Conservation (phyloP, 1,284 basidiomycete genomes). For the Heterobasidion occidentale region DNA sequence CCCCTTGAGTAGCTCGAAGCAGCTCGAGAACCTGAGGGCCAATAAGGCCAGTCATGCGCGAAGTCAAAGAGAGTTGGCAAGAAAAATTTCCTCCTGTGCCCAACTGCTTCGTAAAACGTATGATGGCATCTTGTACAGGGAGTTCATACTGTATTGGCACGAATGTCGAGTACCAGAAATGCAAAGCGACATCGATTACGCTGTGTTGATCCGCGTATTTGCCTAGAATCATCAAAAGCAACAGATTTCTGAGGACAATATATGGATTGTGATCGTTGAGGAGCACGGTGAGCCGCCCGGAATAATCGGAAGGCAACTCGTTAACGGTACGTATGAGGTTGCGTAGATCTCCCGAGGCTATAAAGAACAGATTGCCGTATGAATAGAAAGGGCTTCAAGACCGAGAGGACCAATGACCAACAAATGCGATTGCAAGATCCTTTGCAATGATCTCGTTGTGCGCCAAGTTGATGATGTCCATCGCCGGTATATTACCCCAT, state of each 20-base stretch:
- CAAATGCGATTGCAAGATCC: conserved; percentile 17
- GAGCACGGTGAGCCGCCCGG: conserved; percentile 23
- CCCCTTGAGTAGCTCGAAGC: background rate
- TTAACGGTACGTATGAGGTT: conserved; percentile 28
- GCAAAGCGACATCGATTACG: conserved; percentile 33
- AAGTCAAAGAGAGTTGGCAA: background rate
- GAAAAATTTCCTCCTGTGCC: background rate
- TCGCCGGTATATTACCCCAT: conserved; percentile 26
- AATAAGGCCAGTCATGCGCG: background rate
- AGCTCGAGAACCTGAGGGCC: background rate
- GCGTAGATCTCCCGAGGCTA: conserved; percentile 34
- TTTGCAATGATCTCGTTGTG: background rate
- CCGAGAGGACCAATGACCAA: conserved; percentile 4
- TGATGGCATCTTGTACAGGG: background rate
- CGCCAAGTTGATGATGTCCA: conserved; percentile 22
- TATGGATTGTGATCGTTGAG: conserved; percentile 26
- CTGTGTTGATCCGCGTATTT: conserved; percentile 14
- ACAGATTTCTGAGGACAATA: conserved; percentile 24
- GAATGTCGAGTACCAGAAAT: conserved; percentile 35
- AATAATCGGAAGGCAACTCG: conserved; percentile 25
- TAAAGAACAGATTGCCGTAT: too few relatives aligned
- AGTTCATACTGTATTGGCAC: conserved; percentile 16
- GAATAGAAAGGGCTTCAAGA: too few relatives aligned
- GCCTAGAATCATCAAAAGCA: conserved; percentile 29
- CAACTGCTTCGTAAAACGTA: background rate